phyloP scores from a whole-genome alignment of 805 yeast species.

The Saccharomycopsis oosterbeekiorum region DNA sequence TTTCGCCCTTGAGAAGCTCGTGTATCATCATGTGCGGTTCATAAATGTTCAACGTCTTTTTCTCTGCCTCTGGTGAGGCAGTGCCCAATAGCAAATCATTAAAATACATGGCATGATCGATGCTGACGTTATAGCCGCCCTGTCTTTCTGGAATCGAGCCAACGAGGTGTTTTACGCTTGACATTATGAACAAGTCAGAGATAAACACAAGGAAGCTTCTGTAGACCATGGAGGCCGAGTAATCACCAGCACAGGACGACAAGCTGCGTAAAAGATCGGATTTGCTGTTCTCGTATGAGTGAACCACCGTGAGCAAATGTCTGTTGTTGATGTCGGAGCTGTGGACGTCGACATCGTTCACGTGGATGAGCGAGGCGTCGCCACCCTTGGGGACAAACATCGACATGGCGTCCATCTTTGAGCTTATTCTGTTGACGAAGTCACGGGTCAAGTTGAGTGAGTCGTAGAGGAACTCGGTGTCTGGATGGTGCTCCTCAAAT shows the following conservation, averaged over 20 bases:
- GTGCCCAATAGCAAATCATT: not conserved
- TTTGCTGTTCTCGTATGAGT: not conserved
- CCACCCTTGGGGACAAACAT: not conserved
- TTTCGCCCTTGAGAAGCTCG: constrained; percentile 4
- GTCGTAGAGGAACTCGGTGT: not conserved
- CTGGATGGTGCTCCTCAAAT: not conserved
- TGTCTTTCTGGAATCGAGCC: constrained; percentile 1
- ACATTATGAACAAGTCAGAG: constrained; percentile 4
- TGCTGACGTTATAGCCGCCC: not conserved
- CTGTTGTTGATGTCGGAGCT: not conserved
- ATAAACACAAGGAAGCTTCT: constrained; percentile 2
- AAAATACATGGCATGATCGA: constrained; percentile 14
- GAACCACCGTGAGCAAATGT: not conserved
- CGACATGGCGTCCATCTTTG: not conserved
- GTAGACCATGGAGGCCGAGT: not conserved
- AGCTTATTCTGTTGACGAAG: not conserved
- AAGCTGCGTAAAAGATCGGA: not conserved
- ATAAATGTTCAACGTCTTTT: not conserved
- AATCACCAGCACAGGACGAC: not conserved
- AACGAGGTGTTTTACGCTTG: not conserved
- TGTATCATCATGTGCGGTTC: not conserved
- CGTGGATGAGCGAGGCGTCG: not conserved
- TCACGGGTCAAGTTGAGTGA: not conserved
- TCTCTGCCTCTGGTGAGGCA: not conserved
- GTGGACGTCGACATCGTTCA: not conserved